phyloP scores from a whole-genome alignment of 2,329 filamentous ascomycete species.

The Phaeosphaeriaceae sp. region DNA sequence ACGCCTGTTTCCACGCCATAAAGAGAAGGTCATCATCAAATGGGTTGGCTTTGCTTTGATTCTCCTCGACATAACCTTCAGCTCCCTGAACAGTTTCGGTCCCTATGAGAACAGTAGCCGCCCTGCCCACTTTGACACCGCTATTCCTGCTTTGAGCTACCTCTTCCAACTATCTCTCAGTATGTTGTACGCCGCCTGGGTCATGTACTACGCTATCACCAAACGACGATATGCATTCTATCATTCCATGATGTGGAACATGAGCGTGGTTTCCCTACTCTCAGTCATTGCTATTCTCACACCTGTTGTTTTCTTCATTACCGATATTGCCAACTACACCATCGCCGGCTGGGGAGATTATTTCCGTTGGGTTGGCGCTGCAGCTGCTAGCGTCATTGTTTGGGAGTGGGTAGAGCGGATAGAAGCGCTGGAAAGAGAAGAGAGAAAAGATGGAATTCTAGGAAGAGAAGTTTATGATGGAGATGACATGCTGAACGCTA shows the following conservation, averaged over 20 bases:
- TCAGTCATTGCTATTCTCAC: slow-evolving; percentile 84
- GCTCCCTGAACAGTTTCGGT: slow-evolving; percentile 86
- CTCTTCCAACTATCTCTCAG: slow-evolving; percentile 87
- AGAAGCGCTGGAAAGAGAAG: slow-evolving; percentile 87
- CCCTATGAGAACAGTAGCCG: slow-evolving; percentile 60
- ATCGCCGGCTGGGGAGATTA: slow-evolving; percentile 95
- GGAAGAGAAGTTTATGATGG: slow-evolving; percentile 92
- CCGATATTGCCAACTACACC: slow-evolving; percentile 84
- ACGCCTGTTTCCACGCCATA: slow-evolving; percentile 90
- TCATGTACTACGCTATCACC: slow-evolving; percentile 90
- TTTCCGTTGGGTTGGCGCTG: slow-evolving; percentile 93
- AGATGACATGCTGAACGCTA: slow-evolving; percentile 84
- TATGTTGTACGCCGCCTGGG: slow-evolving; percentile 89
- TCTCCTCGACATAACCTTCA: slow-evolving; percentile 87
- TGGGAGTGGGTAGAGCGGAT: slow-evolving; percentile 99
- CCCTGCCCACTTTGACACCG: slow-evolving; percentile 81
- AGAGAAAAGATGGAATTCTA: slow-evolving; percentile 91
- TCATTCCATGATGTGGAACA: slow-evolving; percentile 88
- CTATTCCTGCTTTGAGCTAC: slow-evolving; percentile 89
- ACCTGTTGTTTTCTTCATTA: slow-evolving; percentile 89
- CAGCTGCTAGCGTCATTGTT: slow-evolving; percentile 92
- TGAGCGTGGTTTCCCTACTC: slow-evolving; percentile 77
- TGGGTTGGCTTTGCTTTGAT: slow-evolving; percentile 97
- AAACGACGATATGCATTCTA: slow-evolving; percentile 92
- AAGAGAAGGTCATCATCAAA: slow-evolving; percentile 98